Percentiles rank a stretch among this genome's conserved stretches.
Evolutionary conservation across 2,329 filamentous ascomycete genomes (phyloP).

Genomic region (Pseudogymnoascus sp.): DNA sequence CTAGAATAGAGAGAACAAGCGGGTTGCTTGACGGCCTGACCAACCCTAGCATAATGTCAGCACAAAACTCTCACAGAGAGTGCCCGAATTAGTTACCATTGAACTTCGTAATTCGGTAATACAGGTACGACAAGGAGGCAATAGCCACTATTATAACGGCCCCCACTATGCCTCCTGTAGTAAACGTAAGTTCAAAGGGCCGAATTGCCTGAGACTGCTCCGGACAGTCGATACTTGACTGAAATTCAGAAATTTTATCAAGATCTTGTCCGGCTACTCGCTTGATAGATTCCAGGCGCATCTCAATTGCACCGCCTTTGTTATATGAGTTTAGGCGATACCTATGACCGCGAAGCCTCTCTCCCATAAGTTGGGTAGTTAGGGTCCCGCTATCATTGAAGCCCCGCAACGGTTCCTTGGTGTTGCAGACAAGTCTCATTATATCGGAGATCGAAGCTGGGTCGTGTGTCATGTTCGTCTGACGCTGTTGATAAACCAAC

Average conservation of each 20-base stretch:
- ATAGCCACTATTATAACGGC: constrained; percentile 8
- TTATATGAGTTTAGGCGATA: not conserved
- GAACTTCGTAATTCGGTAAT: constrained; percentile 10
- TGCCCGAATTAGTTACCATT: constrained; percentile 15
- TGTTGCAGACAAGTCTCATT: constrained; percentile 19
- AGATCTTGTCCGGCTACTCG: not conserved
- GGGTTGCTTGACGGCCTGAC: constrained; percentile 16
- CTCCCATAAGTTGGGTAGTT: not conserved
- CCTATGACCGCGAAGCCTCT: not conserved
- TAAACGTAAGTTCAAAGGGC: constrained; percentile 16
- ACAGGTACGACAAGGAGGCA: constrained; percentile 12
- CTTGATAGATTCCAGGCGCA: not conserved
- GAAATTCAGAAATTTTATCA: not conserved
- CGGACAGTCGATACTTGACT: not conserved
- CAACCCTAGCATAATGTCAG: constrained; percentile 13
- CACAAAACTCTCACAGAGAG: not conserved
- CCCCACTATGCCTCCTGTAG: constrained; percentile 11
- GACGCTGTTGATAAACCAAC: constrained; percentile 15
- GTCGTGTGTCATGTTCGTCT: constrained; percentile 21
- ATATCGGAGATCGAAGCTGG: constrained; percentile 25
- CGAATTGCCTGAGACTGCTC: constrained; percentile 11
- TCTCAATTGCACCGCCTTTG: not conserved
- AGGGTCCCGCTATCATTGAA: constrained; percentile 9
- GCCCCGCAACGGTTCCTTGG: not conserved
- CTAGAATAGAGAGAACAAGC: constrained; percentile 31